Base-by-base conservation (phyloP, 2,329 filamentous ascomycete species). In the Fusarium staphyleae region DNA sequence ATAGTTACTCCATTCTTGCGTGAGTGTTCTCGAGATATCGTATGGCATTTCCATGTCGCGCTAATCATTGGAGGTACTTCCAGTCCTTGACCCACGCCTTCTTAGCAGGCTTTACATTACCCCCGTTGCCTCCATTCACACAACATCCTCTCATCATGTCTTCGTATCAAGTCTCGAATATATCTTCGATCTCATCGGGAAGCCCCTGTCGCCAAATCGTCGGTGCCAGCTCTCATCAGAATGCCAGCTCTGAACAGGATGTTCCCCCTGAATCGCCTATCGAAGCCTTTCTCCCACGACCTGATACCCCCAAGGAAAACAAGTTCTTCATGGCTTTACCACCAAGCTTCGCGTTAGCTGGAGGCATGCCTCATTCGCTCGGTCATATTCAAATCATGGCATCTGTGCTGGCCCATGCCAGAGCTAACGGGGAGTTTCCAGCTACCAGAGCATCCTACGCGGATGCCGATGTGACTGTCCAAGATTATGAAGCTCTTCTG, bases 341-440 rank as follows among this genome's bases (percentile, higher is more conserved):
- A 5, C 32, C 47, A n/a, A 34, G 28, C 24, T 39, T 29, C 11
- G 19, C 45, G 13, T 13, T 35, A 5, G 40, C 19, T n/a, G 35
- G 35, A 2, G 14, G 28, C 3, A 16, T 34, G 13, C 33, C 30
- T 14, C 65, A 65, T 6, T 35, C 48, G 3, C 11, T 52, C 5
- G 37, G 39, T 5, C 63, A 68, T 14, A 48, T 76, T 14, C 51
- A 57, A 2, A n/a, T 45, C 11, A 77, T 77, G 74, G 66, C 64
- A 1, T 26, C 60, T 0, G 37, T 51, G 2, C 53, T 78, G 2
- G 54, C 59, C 2, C 45, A 65, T 0, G 75, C 75, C 26, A 70
- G 75, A 3, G 58, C 62, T 10, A 67, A 69, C 2, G 62, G 62
- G 9, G 67, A 65, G 13, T 69, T 77, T 12, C 75, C 75, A 0